Conservation (phyloP, 2,329 filamentous ascomycete genomes). For the Xylariaceae sp. region DNA sequence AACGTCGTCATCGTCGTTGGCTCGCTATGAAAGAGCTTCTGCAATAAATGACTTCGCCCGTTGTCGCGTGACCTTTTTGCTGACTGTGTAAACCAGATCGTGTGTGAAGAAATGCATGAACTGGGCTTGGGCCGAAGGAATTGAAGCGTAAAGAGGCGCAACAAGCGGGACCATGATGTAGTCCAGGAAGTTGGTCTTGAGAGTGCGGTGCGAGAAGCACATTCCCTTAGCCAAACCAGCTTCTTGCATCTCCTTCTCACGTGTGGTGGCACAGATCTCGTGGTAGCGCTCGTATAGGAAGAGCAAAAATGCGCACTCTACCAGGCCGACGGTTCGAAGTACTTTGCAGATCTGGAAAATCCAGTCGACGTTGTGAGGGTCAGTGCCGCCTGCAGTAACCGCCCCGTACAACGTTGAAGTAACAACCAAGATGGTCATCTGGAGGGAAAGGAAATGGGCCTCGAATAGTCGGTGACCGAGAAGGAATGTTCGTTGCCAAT, state of each 20-base stretch:
- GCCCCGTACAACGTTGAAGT: slow-evolving; percentile 56
- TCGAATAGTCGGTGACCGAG: slow-evolving; percentile 66
- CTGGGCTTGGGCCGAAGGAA: slow-evolving; percentile 63
- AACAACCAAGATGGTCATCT: slow-evolving; percentile 60
- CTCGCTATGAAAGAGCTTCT: slow-evolving; percentile 42
- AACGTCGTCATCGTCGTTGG: not conserved
- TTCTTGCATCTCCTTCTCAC: slow-evolving; percentile 61
- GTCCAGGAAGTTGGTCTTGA: slow-evolving; percentile 55
- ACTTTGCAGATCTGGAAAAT: slow-evolving; percentile 56
- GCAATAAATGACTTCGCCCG: slow-evolving; percentile 41
- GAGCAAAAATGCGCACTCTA: slow-evolving; percentile 58
- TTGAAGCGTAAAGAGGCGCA: slow-evolving; percentile 61
- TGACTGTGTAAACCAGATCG: slow-evolving; percentile 65
- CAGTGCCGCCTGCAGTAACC: slow-evolving; percentile 45
- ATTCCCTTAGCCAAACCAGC: slow-evolving; percentile 60
- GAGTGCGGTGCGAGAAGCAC: slow-evolving; percentile 56
- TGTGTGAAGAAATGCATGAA: slow-evolving; percentile 66
- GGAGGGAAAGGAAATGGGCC: slow-evolving; percentile 65
- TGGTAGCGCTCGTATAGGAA: slow-evolving; percentile 66
- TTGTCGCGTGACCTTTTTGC: slow-evolving; percentile 59
- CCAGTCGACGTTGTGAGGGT: slow-evolving; percentile 51
- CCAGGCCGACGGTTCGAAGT: slow-evolving; percentile 56
- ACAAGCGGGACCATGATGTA: slow-evolving; percentile 62
- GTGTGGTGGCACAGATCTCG: slow-evolving; percentile 51
- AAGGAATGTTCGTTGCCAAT: slow-evolving; percentile 53